A percentile compares a stretch with the other conserved stretches of the same genome.
These are phyloP conservation scores for Hypericum perforatum DNA, from an alignment of 345 rosid genomes.

Conservation along the genomic window DNA sequence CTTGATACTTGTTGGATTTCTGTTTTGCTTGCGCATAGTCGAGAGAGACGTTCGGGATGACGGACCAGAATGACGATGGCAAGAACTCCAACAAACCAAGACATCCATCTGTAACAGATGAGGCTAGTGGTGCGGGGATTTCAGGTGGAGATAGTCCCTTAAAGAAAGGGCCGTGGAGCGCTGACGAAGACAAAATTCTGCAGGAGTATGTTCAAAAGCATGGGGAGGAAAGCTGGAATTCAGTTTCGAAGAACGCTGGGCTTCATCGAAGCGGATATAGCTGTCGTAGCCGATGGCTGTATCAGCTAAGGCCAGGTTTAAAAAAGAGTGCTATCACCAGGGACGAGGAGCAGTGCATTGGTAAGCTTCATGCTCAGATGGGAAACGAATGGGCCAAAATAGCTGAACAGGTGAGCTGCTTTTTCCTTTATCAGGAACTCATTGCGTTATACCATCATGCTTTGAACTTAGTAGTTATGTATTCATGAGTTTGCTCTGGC, in stretches of 20 bases:
- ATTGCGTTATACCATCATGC: too few species aligned
- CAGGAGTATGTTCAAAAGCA: conserved; percentile 38
- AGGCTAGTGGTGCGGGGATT: conserved; percentile 9
- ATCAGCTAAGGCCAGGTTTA: conserved; percentile 16
- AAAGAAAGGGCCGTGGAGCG: conserved; percentile 56
- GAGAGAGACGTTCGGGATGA: conserved; percentile 16
- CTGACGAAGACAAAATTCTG: conserved; percentile 42
- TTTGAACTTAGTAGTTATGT: too few species aligned
- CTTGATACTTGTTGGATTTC: too few species aligned
- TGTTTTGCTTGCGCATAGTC: not conserved
- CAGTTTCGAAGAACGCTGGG: conserved; percentile 48
- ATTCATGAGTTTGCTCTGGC: too few species aligned
- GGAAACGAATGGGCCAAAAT: conserved; percentile 20
- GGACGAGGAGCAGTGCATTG: conserved; percentile 13
- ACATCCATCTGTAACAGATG: conserved; percentile 18
- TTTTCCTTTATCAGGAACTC: not conserved
- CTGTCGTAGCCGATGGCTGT: conserved; percentile 16
- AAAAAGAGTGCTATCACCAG: conserved; percentile 17
- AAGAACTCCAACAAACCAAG: conserved; percentile 12
- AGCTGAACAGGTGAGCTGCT: conserved; percentile 11
- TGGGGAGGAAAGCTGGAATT: conserved; percentile 65
- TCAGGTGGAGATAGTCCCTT: conserved; percentile 14
- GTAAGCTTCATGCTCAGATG: conserved; percentile 13
- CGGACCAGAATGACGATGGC: conserved; percentile 12
- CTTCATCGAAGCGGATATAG: conserved; percentile 4